Evolutionary conservation across 352 stramenopile species (phyloP), one percentile per base, ranked within the genome.

Genomic region (Halophytophthora batemanensis): DNA sequence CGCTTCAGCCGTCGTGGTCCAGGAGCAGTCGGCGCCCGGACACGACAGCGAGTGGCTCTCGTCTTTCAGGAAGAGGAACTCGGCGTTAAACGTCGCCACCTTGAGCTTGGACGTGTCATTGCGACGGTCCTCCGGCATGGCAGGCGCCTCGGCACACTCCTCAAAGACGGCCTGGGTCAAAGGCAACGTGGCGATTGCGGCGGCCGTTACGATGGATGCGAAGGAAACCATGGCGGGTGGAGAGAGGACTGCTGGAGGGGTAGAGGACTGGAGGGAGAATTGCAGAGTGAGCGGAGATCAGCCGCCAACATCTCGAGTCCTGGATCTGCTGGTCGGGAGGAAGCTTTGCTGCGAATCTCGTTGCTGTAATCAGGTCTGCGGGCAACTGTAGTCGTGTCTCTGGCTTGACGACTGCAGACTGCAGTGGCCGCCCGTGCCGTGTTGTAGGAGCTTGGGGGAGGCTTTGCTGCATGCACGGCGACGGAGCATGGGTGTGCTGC

Each of bases 41-140:
- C 75, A 87, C 17, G 64, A 51, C 13, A 80, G 70, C 28, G 45
- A 22, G 39, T 67, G 59, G 18, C 68, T 64, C 46, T 64, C 70
- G 49, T 65, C 72, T 18, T 55, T 49, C 11, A 87, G 63, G 50
- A 84, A 82, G 43, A 87, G 52, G 51, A 82, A 84, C 59, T 77
- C 75, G 25, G 68, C 58, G 54, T 87, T 87, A 61, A 81, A 87
- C 23, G 75, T 87, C 13, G 72, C 52, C 59, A 77, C 81, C 55
- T 71, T 86, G 69, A 87, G 73, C 55, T 82, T 56, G 36, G 64
- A 64, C 54, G 64, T 82, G 59, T 61, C 61, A 21, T 36, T 56
- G 40, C 75, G 72, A 22, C 75, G 75, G 47, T 86, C 75, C 14
- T 57, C 66, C 0, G 69, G 59, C 1, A 22, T 66, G n/a, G 63